A percentile compares a stretch with the other conserved stretches of the same genome.
Evolutionary conservation across 2,329 filamentous ascomycete species (phyloP).

Genomic region (Phyllosticta capitalensis): DNA sequence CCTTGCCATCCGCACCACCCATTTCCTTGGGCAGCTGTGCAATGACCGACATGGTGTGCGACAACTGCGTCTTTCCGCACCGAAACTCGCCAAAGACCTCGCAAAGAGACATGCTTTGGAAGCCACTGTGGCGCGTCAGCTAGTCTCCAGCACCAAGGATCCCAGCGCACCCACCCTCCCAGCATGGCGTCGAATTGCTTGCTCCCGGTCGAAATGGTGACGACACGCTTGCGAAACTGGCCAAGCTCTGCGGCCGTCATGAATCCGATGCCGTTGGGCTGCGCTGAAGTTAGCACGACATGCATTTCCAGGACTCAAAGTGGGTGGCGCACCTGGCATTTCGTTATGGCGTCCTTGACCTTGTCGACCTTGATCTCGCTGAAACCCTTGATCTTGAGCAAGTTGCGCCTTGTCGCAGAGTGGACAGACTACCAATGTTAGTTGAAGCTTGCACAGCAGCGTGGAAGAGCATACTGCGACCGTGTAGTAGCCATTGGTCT

Average conservation of each 20-base stretch:
- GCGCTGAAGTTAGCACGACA: conserved; percentile 10
- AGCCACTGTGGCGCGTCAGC: conserved; percentile 40
- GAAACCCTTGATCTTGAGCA: conserved; percentile 60
- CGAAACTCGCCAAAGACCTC: conserved; percentile 54
- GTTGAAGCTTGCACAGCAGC: not conserved
- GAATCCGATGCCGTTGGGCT: conserved; percentile 50
- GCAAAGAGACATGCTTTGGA: conserved; percentile 61
- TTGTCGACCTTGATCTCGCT: conserved; percentile 63
- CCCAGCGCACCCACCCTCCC: conserved; percentile 40
- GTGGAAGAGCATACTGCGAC: conserved; percentile 41
- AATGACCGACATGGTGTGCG: conserved; percentile 59
- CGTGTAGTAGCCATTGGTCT: conserved; percentile 53
- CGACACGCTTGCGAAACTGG: conserved; percentile 52
- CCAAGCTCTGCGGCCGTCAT: conserved; percentile 57
- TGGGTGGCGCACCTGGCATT: conserved; percentile 42
- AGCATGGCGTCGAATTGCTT: conserved; percentile 58
- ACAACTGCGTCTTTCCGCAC: conserved; percentile 61
- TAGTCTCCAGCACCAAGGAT: not conserved
- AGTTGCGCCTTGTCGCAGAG: conserved; percentile 47
- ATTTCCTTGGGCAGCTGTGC: conserved; percentile 50
- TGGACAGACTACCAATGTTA: conserved; percentile 45
- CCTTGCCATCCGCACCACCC: conserved; percentile 59
- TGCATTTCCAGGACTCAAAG: not conserved
- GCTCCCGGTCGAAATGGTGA: conserved; percentile 60
- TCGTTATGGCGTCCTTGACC: conserved; percentile 56